phyloP scores from a whole-genome alignment of 257 asterid genomes.

The Nicotiana benthamiana region DNA sequence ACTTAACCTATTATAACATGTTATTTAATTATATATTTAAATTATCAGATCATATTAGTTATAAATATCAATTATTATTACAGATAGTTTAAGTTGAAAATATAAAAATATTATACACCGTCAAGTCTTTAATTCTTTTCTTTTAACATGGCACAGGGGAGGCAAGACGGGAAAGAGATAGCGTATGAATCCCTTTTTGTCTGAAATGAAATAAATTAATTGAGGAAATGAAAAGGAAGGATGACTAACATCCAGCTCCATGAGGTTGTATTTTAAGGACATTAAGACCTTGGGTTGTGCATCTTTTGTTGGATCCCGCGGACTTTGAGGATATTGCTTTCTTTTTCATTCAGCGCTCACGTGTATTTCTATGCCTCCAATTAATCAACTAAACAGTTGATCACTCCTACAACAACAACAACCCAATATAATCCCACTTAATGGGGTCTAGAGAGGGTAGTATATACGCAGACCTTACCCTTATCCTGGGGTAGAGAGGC shows the following conservation, averaged over 20 bases:
- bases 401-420: too few relatives aligned
- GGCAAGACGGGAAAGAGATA: constrained; percentile 1
- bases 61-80: too few relatives aligned
- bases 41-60: too few relatives aligned
- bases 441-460: too few relatives aligned
- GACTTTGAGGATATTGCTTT: constrained; percentile 51
- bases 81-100: too few relatives aligned
- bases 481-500: too few relatives aligned
- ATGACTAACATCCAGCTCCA: neutral
- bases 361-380: constrained; percentile 1
- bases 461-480: too few relatives aligned
- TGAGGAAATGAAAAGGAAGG: constrained; percentile 8
- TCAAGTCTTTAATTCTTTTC: neutral
- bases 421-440: too few relatives aligned
- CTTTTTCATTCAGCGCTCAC: constrained; percentile 8
- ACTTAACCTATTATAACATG: too few relatives aligned
- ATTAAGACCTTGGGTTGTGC: constrained; percentile 34
- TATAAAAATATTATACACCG: too few relatives aligned
- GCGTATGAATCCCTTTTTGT: constrained; percentile 42
- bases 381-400: neutral
- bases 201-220: neutral
- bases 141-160: neutral
- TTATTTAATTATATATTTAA: too few relatives aligned
- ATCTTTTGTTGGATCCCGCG: constrained; percentile 43
- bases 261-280: constrained; percentile 4